A percentile compares a stretch with the other conserved stretches of the same genome.
Conservation (phyloP, 768 basidiomycete species). For the Pulveroboletus sp. region DNA sequence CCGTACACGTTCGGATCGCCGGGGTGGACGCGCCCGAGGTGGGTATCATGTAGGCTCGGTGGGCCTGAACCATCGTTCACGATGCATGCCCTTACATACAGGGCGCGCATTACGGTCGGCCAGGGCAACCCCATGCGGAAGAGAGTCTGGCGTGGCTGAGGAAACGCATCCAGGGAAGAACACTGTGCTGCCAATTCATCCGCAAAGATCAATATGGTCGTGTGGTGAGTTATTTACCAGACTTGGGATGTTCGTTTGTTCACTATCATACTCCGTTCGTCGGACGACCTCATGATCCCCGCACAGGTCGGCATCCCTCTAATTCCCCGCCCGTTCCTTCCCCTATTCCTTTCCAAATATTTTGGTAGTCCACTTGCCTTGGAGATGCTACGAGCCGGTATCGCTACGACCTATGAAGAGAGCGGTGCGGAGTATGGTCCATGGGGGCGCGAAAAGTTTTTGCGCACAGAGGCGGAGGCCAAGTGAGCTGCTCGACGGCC, state of each 20-base stretch:
- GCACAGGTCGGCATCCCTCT: slow-evolving; percentile 64
- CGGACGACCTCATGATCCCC: too few species aligned
- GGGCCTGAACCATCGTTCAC: background rate
- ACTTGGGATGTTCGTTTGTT: background rate
- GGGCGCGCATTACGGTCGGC: slow-evolving; percentile 82
- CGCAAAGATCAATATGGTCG: slow-evolving; percentile 82
- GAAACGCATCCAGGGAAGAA: slow-evolving; percentile 48
- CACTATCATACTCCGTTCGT: background rate
- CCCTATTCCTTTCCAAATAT: slow-evolving; percentile 38
- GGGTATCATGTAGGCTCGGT: background rate
- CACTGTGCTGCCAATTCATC: slow-evolving; percentile 67
- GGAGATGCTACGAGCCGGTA: slow-evolving; percentile 79
- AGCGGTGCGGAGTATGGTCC: slow-evolving; percentile 77
- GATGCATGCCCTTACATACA: slow-evolving; percentile 23
- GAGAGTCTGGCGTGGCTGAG: slow-evolving; percentile 78
- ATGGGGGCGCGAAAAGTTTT: slow-evolving; percentile 59
- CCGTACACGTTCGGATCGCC: slow-evolving; percentile 83
- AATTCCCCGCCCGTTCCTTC: slow-evolving; percentile 50
- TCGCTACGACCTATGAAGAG: slow-evolving; percentile 72
- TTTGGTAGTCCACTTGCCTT: slow-evolving; percentile 49
- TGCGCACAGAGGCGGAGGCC: slow-evolving; percentile 59
- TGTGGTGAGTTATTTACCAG: slow-evolving; percentile 48
- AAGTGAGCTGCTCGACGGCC: slow-evolving; percentile 40
- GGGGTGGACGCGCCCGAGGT: slow-evolving; percentile 95
- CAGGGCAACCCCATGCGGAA: slow-evolving; percentile 66